Conservation (phyloP, 805 yeast species). For the Myxozyma neotropica region DNA sequence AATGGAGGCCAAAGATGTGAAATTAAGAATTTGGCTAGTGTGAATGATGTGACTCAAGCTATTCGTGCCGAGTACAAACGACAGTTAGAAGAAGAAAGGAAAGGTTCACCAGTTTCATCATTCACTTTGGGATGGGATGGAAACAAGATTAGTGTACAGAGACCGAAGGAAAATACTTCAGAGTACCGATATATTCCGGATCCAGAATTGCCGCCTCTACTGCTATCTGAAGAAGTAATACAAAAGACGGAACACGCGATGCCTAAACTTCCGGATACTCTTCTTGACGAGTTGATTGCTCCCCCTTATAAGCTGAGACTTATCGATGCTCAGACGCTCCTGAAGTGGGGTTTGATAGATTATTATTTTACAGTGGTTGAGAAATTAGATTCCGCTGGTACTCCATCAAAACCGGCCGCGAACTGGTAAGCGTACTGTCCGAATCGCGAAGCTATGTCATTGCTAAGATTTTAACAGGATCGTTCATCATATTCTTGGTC, state of each 20-base stretch:
- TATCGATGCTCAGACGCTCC: constrained; percentile 74
- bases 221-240: constrained; percentile 45
- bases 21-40: constrained; percentile 83
- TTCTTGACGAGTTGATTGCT: constrained; percentile 50
- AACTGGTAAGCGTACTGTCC: constrained; percentile 45
- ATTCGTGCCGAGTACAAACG: constrained; percentile 57
- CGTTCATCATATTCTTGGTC: constrained; percentile 77
- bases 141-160: constrained; percentile 59
- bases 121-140: constrained; percentile 97
- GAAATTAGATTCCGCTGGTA: constrained; percentile 35
- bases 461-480: constrained; percentile 56
- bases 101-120: constrained; percentile 44
- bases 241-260: constrained; percentile 41
- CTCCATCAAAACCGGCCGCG: constrained; percentile 34
- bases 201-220: constrained; percentile 73
- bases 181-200: constrained; percentile 96
- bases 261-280: constrained; percentile 66
- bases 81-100: constrained; percentile 57
- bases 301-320: constrained; percentile 60
- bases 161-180: constrained; percentile 77
- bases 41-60: constrained; percentile 77
- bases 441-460: background rate
- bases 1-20: constrained; percentile 70
- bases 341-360: constrained; percentile 53
- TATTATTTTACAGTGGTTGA: constrained; percentile 56